These are phyloP conservation scores for Scenedesmus sp. DNA, from an alignment of 163 green algal species.

Conservation along the genomic window DNA sequence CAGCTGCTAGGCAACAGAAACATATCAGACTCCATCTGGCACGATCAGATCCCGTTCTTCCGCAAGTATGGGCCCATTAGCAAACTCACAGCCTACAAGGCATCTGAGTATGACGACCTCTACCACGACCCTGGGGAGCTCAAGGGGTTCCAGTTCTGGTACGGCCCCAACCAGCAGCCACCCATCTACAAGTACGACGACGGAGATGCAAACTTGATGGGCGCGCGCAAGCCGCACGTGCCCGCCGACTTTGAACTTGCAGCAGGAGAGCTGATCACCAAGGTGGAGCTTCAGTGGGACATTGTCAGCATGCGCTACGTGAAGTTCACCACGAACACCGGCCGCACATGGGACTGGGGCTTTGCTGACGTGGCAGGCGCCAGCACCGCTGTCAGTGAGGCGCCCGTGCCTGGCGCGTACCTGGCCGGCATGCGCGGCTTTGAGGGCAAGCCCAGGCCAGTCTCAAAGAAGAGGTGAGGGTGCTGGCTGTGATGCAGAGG, in stretches of 20 bases:
- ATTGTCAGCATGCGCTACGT: conserved; percentile 37
- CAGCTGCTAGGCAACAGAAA: conserved; percentile 44
- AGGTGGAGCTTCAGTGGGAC: conserved; percentile 46
- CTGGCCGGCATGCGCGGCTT: conserved; percentile 49
- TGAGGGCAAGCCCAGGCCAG: conserved; percentile 47
- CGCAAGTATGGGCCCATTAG: conserved; percentile 39
- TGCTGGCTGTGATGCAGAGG: no score
- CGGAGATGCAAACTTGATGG: conserved; percentile 41
- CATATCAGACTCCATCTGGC: conserved; percentile 49
- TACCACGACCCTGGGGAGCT: conserved; percentile 52
- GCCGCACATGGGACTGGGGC: conserved; percentile 15
- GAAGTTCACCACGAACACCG: conserved; percentile 35
- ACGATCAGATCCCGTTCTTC: conserved; percentile 32
- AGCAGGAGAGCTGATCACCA: conserved; percentile 22
- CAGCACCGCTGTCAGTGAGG: background rate
- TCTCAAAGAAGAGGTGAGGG: conserved; percentile 54
- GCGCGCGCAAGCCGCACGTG: conserved; percentile 39
- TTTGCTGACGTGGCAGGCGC: conserved; percentile 15
- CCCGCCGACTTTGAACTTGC: background rate
- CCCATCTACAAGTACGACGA: conserved; percentile 41
- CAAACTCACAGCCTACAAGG: conserved; percentile 37
- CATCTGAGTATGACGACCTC: conserved; percentile 14
- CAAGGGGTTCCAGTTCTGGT: conserved; percentile 55
- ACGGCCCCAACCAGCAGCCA: conserved; percentile 22
- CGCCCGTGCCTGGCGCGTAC: conserved; percentile 36